phyloP scores from a whole-genome alignment of 2,329 filamentous ascomycete species.

The Myriosclerotinia scirpicola region DNA sequence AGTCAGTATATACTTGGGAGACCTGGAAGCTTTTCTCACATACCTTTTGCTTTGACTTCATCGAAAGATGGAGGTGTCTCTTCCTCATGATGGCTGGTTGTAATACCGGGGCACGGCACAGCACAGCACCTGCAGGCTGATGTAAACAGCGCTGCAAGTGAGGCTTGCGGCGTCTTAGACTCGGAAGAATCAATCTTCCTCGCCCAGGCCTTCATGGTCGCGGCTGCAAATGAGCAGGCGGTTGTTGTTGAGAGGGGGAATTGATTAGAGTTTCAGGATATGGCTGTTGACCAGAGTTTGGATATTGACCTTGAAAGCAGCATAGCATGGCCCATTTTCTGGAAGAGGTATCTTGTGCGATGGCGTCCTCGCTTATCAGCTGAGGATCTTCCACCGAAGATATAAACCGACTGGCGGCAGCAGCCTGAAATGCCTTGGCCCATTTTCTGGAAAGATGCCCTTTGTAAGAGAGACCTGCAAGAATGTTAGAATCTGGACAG shows the following conservation, averaged over 20 bases:
- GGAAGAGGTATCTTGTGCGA: not conserved
- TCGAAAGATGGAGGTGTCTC: no score
- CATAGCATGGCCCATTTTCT: not conserved
- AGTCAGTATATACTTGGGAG: no score
- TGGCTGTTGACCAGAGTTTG: conserved; percentile 56
- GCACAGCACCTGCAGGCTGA: conserved; percentile 7
- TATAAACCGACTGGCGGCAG: no score
- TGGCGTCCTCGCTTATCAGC: no score
- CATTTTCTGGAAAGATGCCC: no score
- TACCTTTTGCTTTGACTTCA: no score
- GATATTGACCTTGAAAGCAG: conserved; percentile 55
- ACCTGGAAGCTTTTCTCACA: no score
- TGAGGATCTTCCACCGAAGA: no score
- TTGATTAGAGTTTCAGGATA: conserved; percentile 55
- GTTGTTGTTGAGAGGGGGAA: conserved; percentile 62
- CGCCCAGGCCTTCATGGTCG: no score
- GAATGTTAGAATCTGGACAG: conserved; percentile 2
- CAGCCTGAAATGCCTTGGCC: no score
- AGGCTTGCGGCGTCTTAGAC: not conserved
- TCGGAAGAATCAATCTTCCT: not conserved
- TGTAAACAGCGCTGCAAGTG: not conserved
- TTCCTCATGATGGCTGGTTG: no score
- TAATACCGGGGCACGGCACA: not conserved
- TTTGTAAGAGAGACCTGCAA: conserved; percentile 3
- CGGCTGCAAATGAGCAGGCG: no score